phyloP scores from a whole-genome alignment of 73 alveolate genomes.

The Tetrahymena malaccensis region DNA sequence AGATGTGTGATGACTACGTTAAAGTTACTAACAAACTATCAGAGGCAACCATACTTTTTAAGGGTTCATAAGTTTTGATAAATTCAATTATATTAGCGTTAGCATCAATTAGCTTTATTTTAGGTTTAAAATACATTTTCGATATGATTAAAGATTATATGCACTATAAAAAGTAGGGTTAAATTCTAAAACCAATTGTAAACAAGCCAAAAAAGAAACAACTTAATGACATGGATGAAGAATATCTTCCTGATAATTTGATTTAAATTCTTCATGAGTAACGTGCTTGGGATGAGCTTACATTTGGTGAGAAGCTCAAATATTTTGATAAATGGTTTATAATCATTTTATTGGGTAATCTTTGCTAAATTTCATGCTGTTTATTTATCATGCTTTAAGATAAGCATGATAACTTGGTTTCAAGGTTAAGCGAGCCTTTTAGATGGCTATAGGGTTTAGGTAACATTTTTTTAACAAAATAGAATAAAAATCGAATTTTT shows the following conservation, averaged over 20 bases:
- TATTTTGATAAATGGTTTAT: neutral
- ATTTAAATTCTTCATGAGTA: neutral
- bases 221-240: neutral
- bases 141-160: neutral
- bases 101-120: neutral
- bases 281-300: neutral
- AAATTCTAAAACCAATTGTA: neutral
- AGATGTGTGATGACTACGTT: neutral
- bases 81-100: neutral
- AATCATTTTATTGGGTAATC: neutral
- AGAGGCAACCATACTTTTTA: neutral
- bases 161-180: neutral
- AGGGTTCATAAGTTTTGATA: neutral
- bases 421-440: neutral
- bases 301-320: neutral
- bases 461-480: too few species aligned
- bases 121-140: neutral
- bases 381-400: neutral
- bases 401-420: neutral
- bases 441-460: neutral
- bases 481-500: too few species aligned
- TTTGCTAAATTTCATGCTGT: neutral
- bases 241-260: neutral
- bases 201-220: neutral
- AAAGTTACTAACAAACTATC: neutral